phyloP scores from a whole-genome alignment of 345 rosid species.

The Barbarea vulgaris region DNA sequence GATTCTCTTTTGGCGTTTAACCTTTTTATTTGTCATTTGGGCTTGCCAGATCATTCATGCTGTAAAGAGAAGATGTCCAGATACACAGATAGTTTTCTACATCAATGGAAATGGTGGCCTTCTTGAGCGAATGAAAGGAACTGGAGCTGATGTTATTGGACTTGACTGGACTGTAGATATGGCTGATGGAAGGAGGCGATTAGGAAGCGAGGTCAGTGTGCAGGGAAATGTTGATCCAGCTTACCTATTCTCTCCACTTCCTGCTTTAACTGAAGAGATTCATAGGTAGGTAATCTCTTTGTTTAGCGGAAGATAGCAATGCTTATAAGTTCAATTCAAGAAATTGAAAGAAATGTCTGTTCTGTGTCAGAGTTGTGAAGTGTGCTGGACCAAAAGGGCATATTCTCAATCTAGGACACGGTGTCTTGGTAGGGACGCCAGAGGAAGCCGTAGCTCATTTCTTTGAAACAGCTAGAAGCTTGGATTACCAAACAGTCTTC shows the following conservation, averaged over 20 bases:
- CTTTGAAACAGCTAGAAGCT: conserved; percentile 74
- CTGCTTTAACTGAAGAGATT: conserved; percentile 81
- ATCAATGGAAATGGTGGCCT: conserved; percentile 96
- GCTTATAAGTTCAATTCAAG: background rate
- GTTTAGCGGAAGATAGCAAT: background rate
- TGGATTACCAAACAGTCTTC: conserved; percentile 51
- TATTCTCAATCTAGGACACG: conserved; percentile 88
- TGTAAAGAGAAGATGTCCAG: conserved; percentile 73
- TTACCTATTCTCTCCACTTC: conserved; percentile 72
- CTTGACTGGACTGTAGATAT: conserved; percentile 98
- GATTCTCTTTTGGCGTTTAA: background rate
- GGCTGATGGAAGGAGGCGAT: conserved; percentile 83
- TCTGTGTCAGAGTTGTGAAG: conserved; percentile 67
- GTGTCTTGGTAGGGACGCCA: conserved; percentile 91
- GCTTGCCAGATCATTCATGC: conserved; percentile 55
- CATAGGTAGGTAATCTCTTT: conserved; percentile 47
- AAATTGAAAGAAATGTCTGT: conserved; percentile 1
- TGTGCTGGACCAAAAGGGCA: conserved; percentile 87
- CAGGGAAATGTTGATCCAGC: conserved; percentile 97
- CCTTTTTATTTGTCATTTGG: background rate
- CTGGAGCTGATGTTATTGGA: conserved; percentile 91
- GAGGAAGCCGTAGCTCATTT: conserved; percentile 95
- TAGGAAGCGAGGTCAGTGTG: conserved; percentile 67
- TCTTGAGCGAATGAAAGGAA: conserved; percentile 86
- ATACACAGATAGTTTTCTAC: conserved; percentile 84